Evolutionary conservation across 257 asterid genomes (phyloP).

Genomic region (Scutellaria baicalensis): DNA sequence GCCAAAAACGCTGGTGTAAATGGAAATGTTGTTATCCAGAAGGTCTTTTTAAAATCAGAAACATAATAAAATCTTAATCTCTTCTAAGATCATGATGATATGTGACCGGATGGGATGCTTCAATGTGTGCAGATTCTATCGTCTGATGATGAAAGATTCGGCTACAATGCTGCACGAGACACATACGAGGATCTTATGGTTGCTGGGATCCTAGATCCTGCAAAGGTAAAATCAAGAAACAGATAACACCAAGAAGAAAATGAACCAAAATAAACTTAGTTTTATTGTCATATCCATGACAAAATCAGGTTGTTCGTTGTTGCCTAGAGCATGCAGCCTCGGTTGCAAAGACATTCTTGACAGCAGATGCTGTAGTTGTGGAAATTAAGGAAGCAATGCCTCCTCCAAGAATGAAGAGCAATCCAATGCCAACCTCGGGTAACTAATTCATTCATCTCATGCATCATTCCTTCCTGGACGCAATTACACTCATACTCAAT

Average conservation of each 20-base stretch:
- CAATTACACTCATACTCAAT: background rate
- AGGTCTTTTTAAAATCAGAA: constrained; percentile 31
- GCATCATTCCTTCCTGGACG: background rate
- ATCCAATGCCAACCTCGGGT: constrained; percentile 58
- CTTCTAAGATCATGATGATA: background rate
- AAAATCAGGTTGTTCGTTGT: constrained; percentile 72
- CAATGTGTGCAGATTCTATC: constrained; percentile 48
- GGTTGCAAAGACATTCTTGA: constrained; percentile 63
- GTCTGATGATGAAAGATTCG: constrained; percentile 45
- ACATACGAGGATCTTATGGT: constrained; percentile 81
- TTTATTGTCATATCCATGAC: background rate
- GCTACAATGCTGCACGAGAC: constrained; percentile 76
- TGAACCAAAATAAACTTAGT: background rate
- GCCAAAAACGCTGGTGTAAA: constrained; percentile 79
- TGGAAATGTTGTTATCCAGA: constrained; percentile 53
- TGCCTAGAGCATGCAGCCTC: constrained; percentile 83
- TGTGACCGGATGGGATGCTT: background rate
- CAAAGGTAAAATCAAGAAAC: constrained; percentile 45
- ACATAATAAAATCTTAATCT: background rate
- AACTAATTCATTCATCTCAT: background rate
- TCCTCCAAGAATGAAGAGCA: constrained; percentile 23
- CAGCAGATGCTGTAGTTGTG: constrained; percentile 69
- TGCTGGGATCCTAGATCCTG: constrained; percentile 73
- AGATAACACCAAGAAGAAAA: background rate
- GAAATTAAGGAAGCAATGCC: constrained; percentile 50